A percentile compares a stretch with the other conserved stretches of the same genome.
These are phyloP conservation scores for Acaromyces ingoldii DNA, from an alignment of 1,284 basidiomycete genomes.

Conservation along the genomic window DNA sequence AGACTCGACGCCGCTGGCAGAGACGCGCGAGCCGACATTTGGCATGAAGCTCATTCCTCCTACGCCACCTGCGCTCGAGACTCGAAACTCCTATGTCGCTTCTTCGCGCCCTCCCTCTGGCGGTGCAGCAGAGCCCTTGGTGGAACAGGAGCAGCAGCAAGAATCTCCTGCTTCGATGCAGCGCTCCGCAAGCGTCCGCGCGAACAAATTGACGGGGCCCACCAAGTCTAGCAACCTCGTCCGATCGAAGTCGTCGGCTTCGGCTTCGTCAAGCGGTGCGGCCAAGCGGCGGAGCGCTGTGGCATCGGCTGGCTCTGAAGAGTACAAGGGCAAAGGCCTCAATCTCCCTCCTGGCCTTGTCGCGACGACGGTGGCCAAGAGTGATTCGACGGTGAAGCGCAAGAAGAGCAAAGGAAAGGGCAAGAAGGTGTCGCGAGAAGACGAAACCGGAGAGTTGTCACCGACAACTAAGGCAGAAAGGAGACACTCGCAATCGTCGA, in stretches of 20 bases:
- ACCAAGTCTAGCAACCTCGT: background rate
- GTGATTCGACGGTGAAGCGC: background rate
- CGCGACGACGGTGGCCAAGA: constrained; percentile 31
- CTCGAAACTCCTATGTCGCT: background rate
- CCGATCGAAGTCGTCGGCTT: background rate
- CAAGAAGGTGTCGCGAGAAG: background rate
- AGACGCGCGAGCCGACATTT: constrained; percentile 12
- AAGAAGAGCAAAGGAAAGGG: constrained; percentile 4
- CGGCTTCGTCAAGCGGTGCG: background rate
- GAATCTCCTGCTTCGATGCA: constrained; percentile 4
- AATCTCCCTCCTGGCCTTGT: constrained; percentile 33
- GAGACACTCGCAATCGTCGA: background rate
- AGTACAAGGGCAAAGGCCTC: constrained; percentile 36
- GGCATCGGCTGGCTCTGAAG: background rate
- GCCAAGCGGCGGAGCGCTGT: background rate
- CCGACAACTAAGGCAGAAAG: background rate
- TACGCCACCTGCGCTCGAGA: constrained; percentile 36
- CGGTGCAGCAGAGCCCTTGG: too few relatives aligned
- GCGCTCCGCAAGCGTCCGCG: background rate
- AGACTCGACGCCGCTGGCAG: constrained; percentile 25
- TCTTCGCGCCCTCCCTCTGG: background rate
- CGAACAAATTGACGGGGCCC: too few relatives aligned
- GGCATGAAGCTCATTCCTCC: constrained; percentile 45
- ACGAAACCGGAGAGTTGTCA: background rate
- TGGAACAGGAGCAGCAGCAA: too few relatives aligned